Conservation (phyloP, 352 stramenopile species). For the Aphanomyces invadans region DNA sequence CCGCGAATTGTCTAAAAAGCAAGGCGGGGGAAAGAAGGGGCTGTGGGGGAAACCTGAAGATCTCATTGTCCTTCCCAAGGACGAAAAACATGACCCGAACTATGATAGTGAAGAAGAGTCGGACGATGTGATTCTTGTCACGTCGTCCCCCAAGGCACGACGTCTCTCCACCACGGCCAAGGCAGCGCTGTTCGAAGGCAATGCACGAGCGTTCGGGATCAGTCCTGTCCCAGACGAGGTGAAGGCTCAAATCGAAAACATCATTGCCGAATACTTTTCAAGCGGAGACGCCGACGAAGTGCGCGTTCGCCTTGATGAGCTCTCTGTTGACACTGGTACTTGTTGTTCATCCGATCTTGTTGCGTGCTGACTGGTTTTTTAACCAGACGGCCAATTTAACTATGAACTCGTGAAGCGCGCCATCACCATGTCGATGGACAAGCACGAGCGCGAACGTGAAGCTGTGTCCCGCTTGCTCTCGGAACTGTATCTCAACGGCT, state of each 20-base stretch:
- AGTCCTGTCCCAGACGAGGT: conserved; percentile 40
- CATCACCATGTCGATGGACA: conserved; percentile 94
- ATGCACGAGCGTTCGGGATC: conserved; percentile 14
- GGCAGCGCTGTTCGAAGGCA: conserved; percentile 13
- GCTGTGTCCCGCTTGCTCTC: conserved; percentile 89
- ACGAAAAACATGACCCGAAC: conserved; percentile 90
- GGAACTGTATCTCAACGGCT: conserved; percentile 85
- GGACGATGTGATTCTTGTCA: conserved; percentile 82
- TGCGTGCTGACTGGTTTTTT: not conserved
- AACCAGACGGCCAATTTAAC: conserved; percentile 54
- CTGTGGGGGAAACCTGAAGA: conserved; percentile 67
- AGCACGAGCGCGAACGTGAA: conserved; percentile 88
- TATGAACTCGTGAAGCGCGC: conserved; percentile 93
- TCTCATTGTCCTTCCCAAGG: conserved; percentile 50
- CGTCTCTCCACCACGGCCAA: not conserved
- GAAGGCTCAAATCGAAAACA: conserved; percentile 89
- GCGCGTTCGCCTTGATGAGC: conserved; percentile 32
- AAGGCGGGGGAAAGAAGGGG: conserved; percentile 80
- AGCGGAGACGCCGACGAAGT: conserved; percentile 88
- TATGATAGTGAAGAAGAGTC: conserved; percentile 87
- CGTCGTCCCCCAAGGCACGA: conserved; percentile 32
- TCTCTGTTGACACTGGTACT: conserved; percentile 7
- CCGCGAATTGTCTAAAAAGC: conserved; percentile 75
- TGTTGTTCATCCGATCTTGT: not conserved
- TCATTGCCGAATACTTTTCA: conserved; percentile 84